Evolutionary conservation across 2,329 filamentous ascomycete genomes (phyloP), one percentile per base, ranked within the genome.

Genomic region (Stylonectria norvegica): DNA sequence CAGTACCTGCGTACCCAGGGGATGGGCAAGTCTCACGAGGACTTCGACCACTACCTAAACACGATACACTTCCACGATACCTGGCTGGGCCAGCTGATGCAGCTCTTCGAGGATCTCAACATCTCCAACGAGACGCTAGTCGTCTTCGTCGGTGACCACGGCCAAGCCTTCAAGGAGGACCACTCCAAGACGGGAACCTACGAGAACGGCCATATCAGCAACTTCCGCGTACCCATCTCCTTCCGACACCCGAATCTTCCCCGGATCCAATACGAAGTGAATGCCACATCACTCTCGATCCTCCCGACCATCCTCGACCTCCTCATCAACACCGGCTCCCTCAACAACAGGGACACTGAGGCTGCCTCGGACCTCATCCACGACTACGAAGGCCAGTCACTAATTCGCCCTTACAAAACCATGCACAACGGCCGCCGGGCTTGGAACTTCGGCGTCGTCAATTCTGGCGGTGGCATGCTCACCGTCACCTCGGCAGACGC

Each of bases 361-460:
- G 55, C 58, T 11, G 59, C 59, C 1, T 44, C 38, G 2, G 59
- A 63, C 20, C 51, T 65, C 7, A 40, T 56, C 3, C 43, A 55
- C 15, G 62, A 63, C 38, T 65, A 64, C 31, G 62, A 65, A 33
- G 62, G 62, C 3, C 59, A 64, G 32, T 64, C 61, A 4, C 50
- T 65, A 7, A 57, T 65, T 25, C 61, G 62, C 6, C 53, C 57
- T 0, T 50, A 59, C 15, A 52, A 49, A 34, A 52, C 42, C 20
- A 44, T 44, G 1, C 48, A 55, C 3, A 48, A 55, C 20, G 61
- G 56, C 19, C 49, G 54, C 30, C 54, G 54, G 5, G 52, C 53
- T 1, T 65, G 62, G 63, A 55, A 62, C n/a, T 63, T 63, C 41
- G 59, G 55, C 4, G 55, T 64, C 14, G 53, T 65, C 29, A 65